Conservation (phyloP, 179 eudicot genomes). For the Silene vulgaris region DNA sequence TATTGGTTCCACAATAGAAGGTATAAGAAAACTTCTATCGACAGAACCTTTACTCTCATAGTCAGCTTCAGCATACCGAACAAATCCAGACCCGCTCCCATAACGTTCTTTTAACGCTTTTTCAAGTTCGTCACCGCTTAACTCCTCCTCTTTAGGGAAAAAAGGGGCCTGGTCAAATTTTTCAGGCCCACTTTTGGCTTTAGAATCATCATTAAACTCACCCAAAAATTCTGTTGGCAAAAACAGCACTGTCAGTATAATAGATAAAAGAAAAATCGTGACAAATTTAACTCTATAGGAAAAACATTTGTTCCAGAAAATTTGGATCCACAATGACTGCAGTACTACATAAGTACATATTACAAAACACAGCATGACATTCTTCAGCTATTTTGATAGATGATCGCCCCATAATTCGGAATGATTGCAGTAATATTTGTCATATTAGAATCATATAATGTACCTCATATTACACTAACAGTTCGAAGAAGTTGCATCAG, state of each 20-base stretch:
- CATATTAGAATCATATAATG: neutral
- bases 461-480: neutral
- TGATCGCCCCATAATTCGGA: neutral
- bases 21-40: constrained; percentile 30
- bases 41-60: constrained; percentile 36
- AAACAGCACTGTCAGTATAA: constrained; percentile 4
- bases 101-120: constrained; percentile 68
- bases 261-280: neutral
- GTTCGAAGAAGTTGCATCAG: neutral
- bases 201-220: constrained; percentile 33
- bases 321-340: neutral
- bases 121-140: constrained; percentile 76
- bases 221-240: constrained; percentile 47
- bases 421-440: neutral
- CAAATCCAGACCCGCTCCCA: constrained; percentile 56
- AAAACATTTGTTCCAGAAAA: neutral
- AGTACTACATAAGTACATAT: neutral
- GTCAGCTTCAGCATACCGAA: constrained; percentile 68
- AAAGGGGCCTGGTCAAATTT: constrained; percentile 44
- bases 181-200: constrained; percentile 41
- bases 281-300: neutral
- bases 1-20: constrained; percentile 50
- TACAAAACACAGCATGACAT: neutral
- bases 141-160: constrained; percentile 76
- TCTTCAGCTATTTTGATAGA: neutral